A percentile compares a stretch with the other conserved stretches of the same genome.
These are phyloP conservation scores for Limnomonas spitsbergensis DNA, from an alignment of 139 green algal genomes.

Conservation along the genomic window DNA sequence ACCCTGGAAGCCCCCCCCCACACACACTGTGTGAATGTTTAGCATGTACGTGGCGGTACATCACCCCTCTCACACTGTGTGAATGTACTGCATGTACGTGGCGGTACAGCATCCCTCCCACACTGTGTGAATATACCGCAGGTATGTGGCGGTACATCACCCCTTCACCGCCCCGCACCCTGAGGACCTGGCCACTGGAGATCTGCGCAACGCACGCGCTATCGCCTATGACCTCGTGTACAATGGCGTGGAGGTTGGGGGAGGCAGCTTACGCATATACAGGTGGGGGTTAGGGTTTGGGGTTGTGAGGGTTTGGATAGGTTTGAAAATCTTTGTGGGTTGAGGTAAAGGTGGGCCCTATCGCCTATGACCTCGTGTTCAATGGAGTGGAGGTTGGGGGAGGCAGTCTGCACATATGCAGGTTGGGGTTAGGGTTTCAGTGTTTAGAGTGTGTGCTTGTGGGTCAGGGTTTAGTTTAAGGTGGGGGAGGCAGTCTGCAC, in stretches of 20 bases:
- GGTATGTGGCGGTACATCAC: slow-evolving; percentile 85
- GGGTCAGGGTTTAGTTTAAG: too few relatives aligned
- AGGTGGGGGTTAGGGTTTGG: too few relatives aligned
- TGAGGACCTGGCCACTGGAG: slow-evolving; percentile 48
- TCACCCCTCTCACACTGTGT: too few relatives aligned
- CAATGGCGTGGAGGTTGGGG: slow-evolving; percentile 95
- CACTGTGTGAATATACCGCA: slow-evolving; percentile 9
- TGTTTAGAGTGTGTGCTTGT: too few relatives aligned
- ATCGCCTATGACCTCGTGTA: slow-evolving; percentile 97
- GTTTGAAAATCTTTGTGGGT: too few relatives aligned
- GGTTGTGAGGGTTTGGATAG: too few relatives aligned
- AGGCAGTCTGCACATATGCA: slow-evolving; percentile 89
- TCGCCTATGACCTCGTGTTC: background rate
- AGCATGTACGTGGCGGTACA: background rate
- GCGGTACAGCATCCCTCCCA: slow-evolving; percentile 79
- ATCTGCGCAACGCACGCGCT: slow-evolving; percentile 43
- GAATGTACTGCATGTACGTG: background rate
- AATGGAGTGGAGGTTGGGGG: slow-evolving; percentile 43
- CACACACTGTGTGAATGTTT: too few relatives aligned
- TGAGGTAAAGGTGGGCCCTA: too few relatives aligned
- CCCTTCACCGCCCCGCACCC: slow-evolving; percentile 93
- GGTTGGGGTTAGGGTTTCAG: too few relatives aligned
- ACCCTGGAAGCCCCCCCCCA: too few relatives aligned
- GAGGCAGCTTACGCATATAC: slow-evolving; percentile 91
- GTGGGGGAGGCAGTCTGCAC: slow-evolving; percentile 80